Evolutionary conservation across 495 filamentous ascomycete genomes (phyloP).

Genomic region (Penicillium coffeae): DNA sequence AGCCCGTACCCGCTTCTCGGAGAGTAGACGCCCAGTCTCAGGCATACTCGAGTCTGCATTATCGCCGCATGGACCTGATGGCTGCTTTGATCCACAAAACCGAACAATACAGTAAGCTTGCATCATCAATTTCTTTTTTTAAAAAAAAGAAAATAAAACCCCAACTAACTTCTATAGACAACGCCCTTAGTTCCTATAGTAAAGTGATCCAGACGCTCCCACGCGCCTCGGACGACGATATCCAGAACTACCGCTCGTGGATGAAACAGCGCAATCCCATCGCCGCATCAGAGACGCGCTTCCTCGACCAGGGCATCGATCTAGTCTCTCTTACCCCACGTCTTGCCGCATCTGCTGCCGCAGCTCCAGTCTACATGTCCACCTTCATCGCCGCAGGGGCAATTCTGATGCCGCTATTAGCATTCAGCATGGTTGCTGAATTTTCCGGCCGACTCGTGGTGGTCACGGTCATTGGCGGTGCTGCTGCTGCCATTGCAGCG

Average conservation of each 20-base stretch:
- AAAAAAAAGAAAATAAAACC: background rate
- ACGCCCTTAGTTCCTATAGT: conserved; percentile 65
- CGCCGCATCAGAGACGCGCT: conserved; percentile 60
- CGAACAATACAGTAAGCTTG: conserved; percentile 73
- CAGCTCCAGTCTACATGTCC: conserved; percentile 37
- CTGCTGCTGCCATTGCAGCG: conserved; percentile 35
- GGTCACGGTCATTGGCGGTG: conserved; percentile 38
- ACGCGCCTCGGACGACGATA: conserved; percentile 51
- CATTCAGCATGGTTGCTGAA: conserved; percentile 49
- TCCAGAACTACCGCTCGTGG: conserved; percentile 63
- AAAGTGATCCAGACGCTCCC: conserved; percentile 54
- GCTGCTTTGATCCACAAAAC: conserved; percentile 69
- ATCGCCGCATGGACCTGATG: conserved; percentile 66
- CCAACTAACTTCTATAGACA: conserved; percentile 44
- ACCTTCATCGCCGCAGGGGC: conserved; percentile 53
- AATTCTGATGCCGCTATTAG: conserved; percentile 55
- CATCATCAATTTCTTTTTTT: background rate
- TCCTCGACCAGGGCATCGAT: conserved; percentile 62
- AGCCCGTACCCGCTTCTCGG: conserved; percentile 57
- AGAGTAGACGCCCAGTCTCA: conserved; percentile 58
- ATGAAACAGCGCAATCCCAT: conserved; percentile 60
- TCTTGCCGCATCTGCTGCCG: conserved; percentile 11
- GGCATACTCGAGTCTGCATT: conserved; percentile 65
- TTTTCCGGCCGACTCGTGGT: conserved; percentile 54
- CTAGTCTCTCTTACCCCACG: conserved; percentile 54